Evolutionary conservation across 2,329 filamentous ascomycete species (phyloP), one percentile per base, ranked within the genome.

Genomic region (Exophiala spinifera): DNA sequence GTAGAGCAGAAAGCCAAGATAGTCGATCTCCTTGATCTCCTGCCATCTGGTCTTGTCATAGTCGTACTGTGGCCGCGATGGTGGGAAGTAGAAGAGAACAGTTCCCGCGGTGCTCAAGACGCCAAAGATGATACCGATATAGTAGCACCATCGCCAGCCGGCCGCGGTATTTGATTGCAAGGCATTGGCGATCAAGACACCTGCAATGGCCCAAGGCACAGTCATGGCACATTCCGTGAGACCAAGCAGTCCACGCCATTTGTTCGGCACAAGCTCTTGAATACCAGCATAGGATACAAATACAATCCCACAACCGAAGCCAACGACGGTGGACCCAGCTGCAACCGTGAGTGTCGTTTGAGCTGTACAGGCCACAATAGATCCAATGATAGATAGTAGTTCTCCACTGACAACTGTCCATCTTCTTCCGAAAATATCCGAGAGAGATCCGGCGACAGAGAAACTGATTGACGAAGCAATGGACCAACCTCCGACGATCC

Each of bases 141-240:
- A 79, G 63, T 76, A 81, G 48, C 66, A 72, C 74, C 76, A 78
- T 37, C 78, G 68, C 77, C 78, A 80, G 3, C 20, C 42, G 3
- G n/a, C 21, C 10, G 2, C 7, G 13, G 36, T 28, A 25, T 37
- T 11, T 17, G 31, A 7, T 17, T 15, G 25, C 4, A 49, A 17
- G 17, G 23, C 14, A 14, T 20, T 37, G n/a, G 46, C 46, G 21
- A 49, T 49, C 13, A 49, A 11, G 21, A 76, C 74, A 0, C 76
- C 77, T 17, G 66, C 63, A 5, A 49, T 56, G 5, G 57, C 62
- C 17, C 64, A 61, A 5, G 67, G 70, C 42, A 72, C 62, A 17
- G 23, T 49, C 10, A 39, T 49, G 31, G 36, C 21, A 10, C n/a
- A 20, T 11, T 49, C 46, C 7, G 46, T 49, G 33, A 37, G n/a